Conservation (phyloP, 2,329 filamentous ascomycete species). For the Biscogniauxia sp. region DNA sequence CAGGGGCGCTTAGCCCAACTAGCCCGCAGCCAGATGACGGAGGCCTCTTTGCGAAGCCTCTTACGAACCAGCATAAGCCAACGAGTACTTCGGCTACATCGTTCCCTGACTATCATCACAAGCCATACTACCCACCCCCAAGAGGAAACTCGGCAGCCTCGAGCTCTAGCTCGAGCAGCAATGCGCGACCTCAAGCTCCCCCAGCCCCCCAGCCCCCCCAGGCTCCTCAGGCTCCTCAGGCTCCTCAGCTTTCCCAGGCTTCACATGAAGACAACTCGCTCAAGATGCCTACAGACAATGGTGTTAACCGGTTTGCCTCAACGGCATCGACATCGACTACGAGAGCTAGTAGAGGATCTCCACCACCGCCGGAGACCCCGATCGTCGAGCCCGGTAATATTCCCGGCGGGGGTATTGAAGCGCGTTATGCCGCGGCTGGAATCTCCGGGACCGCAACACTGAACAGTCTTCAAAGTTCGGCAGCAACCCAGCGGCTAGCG, state of each 20-base stretch:
- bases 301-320: constrained; percentile 66
- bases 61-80: constrained; percentile 44
- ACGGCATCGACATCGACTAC: constrained; percentile 94
- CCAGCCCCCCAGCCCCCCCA: too few relatives aligned
- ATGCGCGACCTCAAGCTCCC: constrained; percentile 27
- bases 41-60: constrained; percentile 71
- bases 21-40: constrained; percentile 74
- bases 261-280: constrained; percentile 30
- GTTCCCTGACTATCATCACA: constrained; percentile 52
- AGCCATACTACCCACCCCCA: constrained; percentile 61
- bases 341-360: constrained; percentile 85
- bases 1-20: constrained; percentile 62
- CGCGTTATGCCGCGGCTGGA: constrained; percentile 84
- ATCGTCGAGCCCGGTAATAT: constrained; percentile 68
- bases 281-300: constrained; percentile 43
- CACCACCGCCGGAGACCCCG: constrained; percentile 91
- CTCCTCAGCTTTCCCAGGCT: too few relatives aligned
- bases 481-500: constrained; percentile 75
- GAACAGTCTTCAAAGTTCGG: constrained; percentile 75
- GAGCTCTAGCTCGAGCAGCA: constrained; percentile 32
- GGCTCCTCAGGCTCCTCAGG: constrained; percentile 5
- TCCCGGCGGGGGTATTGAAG: constrained; percentile 82
- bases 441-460: constrained; percentile 84
- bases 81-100: constrained; percentile 40
- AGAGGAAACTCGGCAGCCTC: constrained; percentile 34